These are phyloP conservation scores for Debaryomyces udenii DNA, from an alignment of 1,139 yeast species.

Conservation along the genomic window DNA sequence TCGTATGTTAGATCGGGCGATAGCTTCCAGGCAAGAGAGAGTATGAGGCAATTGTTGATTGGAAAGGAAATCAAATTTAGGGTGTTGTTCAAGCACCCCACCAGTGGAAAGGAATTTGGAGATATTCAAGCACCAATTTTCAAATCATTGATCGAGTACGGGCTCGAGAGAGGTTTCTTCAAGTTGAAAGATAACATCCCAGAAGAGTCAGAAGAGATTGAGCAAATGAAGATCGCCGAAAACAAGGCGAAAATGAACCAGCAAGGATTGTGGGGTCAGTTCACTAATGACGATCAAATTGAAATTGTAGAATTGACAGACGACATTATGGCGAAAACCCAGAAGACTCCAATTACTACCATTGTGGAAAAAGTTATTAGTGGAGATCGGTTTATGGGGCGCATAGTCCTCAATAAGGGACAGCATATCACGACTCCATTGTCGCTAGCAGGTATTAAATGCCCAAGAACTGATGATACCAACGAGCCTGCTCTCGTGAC, in stretches of 20 bases:
- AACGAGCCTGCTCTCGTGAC: slow-evolving; percentile 44
- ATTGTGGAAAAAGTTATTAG: slow-evolving; percentile 75
- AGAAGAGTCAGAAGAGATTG: slow-evolving; percentile 36
- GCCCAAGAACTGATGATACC: slow-evolving; percentile 67
- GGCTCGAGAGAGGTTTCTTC: slow-evolving; percentile 62
- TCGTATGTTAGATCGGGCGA: slow-evolving; percentile 60
- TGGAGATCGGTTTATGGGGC: slow-evolving; percentile 72
- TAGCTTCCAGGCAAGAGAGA: slow-evolving; percentile 61
- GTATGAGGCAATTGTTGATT: slow-evolving; percentile 61
- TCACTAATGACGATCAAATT: slow-evolving; percentile 14
- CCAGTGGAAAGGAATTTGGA: slow-evolving; percentile 68
- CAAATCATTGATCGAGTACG: slow-evolving; percentile 58
- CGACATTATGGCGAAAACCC: slow-evolving; percentile 39
- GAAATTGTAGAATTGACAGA: slow-evolving; percentile 42
- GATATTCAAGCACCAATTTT: slow-evolving; percentile 70
- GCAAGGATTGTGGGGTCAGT: slow-evolving; percentile 58
- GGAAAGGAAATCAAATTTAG: slow-evolving; percentile 69
- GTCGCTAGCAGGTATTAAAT: slow-evolving; percentile 70
- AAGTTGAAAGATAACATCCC: slow-evolving; percentile 61
- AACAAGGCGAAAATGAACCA: slow-evolving; percentile 51
- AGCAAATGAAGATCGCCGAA: slow-evolving; percentile 37
- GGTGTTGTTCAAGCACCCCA: slow-evolving; percentile 54
- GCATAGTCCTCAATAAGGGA: slow-evolving; percentile 50
- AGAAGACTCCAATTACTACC: slow-evolving; percentile 49
- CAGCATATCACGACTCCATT: slow-evolving; percentile 58